These are phyloP conservation scores for Penicillium angulare DNA, from an alignment of 495 filamentous ascomycete species.

Conservation along the genomic window DNA sequence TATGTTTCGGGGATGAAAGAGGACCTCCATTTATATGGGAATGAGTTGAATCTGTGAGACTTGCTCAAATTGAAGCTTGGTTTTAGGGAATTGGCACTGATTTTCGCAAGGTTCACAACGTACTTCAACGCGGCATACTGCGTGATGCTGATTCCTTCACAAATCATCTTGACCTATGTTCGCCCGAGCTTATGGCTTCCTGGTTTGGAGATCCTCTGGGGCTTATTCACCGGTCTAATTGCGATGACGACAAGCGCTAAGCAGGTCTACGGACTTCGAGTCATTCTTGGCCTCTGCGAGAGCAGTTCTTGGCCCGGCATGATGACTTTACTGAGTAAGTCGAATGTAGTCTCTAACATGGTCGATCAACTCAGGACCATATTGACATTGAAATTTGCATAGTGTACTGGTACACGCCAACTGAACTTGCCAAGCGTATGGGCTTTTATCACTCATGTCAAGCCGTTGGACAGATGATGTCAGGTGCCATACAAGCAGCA, in stretches of 20 bases:
- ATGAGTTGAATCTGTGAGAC: conserved; percentile 38
- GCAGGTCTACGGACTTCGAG: conserved; percentile 27
- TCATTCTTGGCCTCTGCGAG: conserved; percentile 33
- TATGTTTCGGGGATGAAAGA: conserved; percentile 44
- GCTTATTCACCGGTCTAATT: conserved; percentile 28
- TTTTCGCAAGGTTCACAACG: conserved; percentile 33
- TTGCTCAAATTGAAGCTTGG: not conserved
- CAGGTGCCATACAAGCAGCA: conserved; percentile 32
- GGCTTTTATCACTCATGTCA: conserved; percentile 41
- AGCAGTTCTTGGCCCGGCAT: conserved; percentile 34
- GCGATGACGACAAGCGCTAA: conserved; percentile 26
- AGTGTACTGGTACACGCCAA: conserved; percentile 38
- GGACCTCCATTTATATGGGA: conserved; percentile 42
- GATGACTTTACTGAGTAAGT: conserved; percentile 33
- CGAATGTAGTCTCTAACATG: no score
- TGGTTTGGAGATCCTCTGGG: conserved; percentile 51
- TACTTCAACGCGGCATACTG: conserved; percentile 60
- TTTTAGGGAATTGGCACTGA: not conserved
- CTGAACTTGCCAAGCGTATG: conserved; percentile 48
- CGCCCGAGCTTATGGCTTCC: conserved; percentile 58
- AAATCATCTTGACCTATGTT: conserved; percentile 53
- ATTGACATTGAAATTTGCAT: not conserved
- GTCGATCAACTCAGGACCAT: not conserved
- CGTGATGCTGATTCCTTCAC: conserved; percentile 57
- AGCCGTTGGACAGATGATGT: conserved; percentile 35